Base-by-base conservation (phyloP, 805 yeast genomes). In the Schwanniomyces occidentalis region DNA sequence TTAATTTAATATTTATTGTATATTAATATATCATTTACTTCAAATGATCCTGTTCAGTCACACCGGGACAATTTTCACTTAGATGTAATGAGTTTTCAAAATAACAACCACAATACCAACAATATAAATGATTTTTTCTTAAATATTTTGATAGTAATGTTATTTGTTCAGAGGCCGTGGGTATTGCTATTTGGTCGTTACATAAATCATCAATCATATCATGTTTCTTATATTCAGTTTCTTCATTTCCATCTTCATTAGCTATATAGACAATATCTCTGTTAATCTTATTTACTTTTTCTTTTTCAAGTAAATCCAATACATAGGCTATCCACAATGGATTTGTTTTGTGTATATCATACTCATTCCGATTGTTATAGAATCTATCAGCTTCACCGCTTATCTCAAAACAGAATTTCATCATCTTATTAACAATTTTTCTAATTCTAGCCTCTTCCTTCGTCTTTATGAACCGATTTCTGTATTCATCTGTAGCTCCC, bases 21-120 rank as follows among this genome's bases (percentile, higher is more conserved):
- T 19, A 30, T 12, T 30, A 8, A 12, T 10, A 20, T 20, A 22
- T 13, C 12, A 20, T 24, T 18, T 18, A 16, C 21, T 32, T 16
- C 26, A 37, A 26, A 44, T 76, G 82, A 14, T 68, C 76, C 13
- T 56, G 65, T 41, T 69, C 74, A 3, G 45, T 40, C 1, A 51
- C 35, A 1, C 83, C 83, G 3, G 82, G 82, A 47, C 83, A 78
- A 33, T 58, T 51, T 10, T 50, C 45, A 10, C 37, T 56, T 14
- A 77, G 41, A 18, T 75, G 80, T 1, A 46, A 41, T 32, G 54
- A 58, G 37, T 53, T 56, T 1, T 51, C 49, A 44, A 58, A 77
- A 21, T 42, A 41, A 3, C 51, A 47, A 1, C 80, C 81, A 51
- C 83, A 77, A 52, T 62, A 77, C 46, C 56, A 71, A 45, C 83